A percentile compares a stretch with the other conserved stretches of the same genome.
Conservation (phyloP, 2,329 filamentous ascomycete genomes). For the Chalaropsis thielavioides region DNA sequence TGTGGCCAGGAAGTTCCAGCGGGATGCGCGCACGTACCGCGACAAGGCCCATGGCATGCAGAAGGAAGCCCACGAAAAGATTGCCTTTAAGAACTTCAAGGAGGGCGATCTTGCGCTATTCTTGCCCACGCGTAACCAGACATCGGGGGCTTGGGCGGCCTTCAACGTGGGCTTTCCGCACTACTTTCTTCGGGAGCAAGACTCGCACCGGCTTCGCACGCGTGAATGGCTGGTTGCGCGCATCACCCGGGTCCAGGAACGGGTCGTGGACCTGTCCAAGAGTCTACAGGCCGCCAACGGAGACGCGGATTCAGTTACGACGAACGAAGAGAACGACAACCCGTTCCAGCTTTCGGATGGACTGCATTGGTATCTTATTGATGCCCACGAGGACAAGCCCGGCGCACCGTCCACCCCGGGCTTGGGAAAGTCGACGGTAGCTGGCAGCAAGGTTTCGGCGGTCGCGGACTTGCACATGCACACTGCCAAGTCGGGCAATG, state of each 20-base stretch:
- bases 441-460: constrained; percentile 73
- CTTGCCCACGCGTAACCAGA: constrained; percentile 85
- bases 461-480: constrained; percentile 54
- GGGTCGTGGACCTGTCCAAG: constrained; percentile 81
- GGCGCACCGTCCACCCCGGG: constrained; percentile 86
- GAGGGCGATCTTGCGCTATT: constrained; percentile 91
- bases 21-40: constrained; percentile 71
- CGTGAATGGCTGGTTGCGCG: constrained; percentile 95
- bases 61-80: constrained; percentile 85
- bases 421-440: constrained; percentile 80
- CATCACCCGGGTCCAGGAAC: constrained; percentile 80
- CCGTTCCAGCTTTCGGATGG: constrained; percentile 94
- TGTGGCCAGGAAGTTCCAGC: constrained; percentile 82
- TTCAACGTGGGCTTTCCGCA: constrained; percentile 97
- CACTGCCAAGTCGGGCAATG: constrained; percentile 20
- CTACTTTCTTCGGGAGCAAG: constrained; percentile 89
- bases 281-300: constrained; percentile 40
- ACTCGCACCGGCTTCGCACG: constrained; percentile 66
- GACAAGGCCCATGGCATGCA: constrained; percentile 72
- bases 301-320: constrained; percentile 36
- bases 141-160: constrained; percentile 88
- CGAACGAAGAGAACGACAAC: constrained; percentile 72
- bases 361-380: constrained; percentile 87
- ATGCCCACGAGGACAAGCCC: constrained; percentile 84
- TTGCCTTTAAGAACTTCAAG: constrained; percentile 90